phyloP scores from a whole-genome alignment of 306 rosid genomes.

The Trifolium fragiferum region DNA sequence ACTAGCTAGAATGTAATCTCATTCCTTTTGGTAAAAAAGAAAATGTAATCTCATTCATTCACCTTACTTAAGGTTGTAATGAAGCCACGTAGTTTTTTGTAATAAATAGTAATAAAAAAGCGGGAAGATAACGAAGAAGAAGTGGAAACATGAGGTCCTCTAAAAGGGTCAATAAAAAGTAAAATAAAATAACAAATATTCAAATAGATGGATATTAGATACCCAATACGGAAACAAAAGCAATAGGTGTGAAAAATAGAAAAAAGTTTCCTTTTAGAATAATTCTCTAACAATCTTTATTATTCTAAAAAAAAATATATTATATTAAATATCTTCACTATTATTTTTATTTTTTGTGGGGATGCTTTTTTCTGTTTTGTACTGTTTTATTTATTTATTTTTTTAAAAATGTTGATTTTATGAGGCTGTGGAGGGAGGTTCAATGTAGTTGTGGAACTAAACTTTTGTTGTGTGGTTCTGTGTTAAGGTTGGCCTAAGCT shows the following conservation, averaged over 20 bases:
- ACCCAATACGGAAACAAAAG: conserved; percentile 28
- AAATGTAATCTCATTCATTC: background rate
- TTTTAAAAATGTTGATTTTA: conserved; percentile 44
- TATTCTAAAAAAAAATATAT: background rate
- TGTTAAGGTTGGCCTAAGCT: conserved; percentile 56
- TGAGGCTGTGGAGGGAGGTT: conserved; percentile 69
- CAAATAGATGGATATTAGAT: background rate
- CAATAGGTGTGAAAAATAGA: background rate
- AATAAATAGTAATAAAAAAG: conserved; percentile 48
- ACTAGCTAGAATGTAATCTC: too few relatives aligned
- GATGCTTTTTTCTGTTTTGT: conserved; percentile 48
- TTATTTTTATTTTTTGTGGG: conserved; percentile 35
- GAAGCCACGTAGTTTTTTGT: conserved; percentile 67
- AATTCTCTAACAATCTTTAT: conserved; percentile 23
- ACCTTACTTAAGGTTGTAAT: conserved; percentile 55
- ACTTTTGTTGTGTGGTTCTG: conserved; percentile 68
- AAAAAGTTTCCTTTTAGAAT: conserved; percentile 7
- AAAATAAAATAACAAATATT: conserved; percentile 34
- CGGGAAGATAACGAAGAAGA: conserved; percentile 58
- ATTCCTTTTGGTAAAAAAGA: too few relatives aligned
- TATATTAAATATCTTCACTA: background rate
- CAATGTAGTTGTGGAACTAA: conserved; percentile 41
- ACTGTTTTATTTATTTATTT: conserved; percentile 4
- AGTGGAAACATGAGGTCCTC: conserved; percentile 32
- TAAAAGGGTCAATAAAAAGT: conserved; percentile 25